Evolutionary conservation across 2,329 filamentous ascomycete species (phyloP).

Genomic region (Trichoderma sp.): DNA sequence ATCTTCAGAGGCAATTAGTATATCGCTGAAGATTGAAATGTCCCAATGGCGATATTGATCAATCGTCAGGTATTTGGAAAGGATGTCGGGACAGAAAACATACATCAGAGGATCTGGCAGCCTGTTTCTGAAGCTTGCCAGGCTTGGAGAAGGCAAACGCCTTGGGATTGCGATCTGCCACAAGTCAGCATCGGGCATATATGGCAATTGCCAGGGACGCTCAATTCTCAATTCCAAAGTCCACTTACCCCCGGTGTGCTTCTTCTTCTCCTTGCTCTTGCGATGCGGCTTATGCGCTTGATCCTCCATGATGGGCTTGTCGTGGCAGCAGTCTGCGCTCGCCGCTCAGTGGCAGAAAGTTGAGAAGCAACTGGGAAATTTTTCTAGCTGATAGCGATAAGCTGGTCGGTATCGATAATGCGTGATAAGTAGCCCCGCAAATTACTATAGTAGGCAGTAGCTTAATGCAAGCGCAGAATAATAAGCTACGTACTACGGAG

Average conservation of each 20-base stretch:
- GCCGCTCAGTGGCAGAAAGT: constrained; percentile 23
- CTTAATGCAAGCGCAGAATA: not conserved
- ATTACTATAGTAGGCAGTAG: too few relatives aligned
- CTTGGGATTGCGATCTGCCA: constrained; percentile 73
- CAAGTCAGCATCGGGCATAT: not conserved
- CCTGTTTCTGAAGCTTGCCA: constrained; percentile 73
- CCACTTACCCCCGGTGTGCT: constrained; percentile 53
- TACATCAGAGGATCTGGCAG: constrained; percentile 70
- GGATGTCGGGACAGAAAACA: constrained; percentile 25
- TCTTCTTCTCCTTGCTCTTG: constrained; percentile 83
- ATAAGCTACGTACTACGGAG: not conserved
- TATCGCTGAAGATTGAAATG: not conserved
- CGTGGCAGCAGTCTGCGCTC: constrained; percentile 8
- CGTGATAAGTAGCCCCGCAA: not conserved
- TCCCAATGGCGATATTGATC: not conserved
- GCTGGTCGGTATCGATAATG: constrained; percentile 13
- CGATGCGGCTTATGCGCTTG: constrained; percentile 84
- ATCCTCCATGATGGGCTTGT: constrained; percentile 60
- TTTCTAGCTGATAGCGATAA: constrained; percentile 20
- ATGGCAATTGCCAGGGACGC: not conserved
- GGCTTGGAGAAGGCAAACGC: constrained; percentile 83
- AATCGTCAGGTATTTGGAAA: not conserved
- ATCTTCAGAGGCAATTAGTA: constrained; percentile 51
- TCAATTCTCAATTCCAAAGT: not conserved
- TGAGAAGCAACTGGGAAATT: constrained; percentile 18